These are phyloP conservation scores for Dittrichia graveolens DNA, from an alignment of 129 eudicot genomes.

Conservation along the genomic window DNA sequence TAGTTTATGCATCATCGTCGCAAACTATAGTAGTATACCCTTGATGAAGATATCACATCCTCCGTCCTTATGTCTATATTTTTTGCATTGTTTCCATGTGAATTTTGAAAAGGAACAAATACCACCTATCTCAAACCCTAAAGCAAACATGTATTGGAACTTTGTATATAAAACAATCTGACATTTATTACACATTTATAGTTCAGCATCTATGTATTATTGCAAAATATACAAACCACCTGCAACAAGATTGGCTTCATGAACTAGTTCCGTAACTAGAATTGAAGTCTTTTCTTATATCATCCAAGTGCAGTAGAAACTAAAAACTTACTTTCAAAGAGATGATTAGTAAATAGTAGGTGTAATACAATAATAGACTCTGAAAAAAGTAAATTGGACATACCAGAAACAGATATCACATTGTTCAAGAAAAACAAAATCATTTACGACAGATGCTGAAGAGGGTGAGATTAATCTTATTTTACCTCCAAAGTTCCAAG, in stretches of 20 bases:
- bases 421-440: not conserved
- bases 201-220: not conserved
- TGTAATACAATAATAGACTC: not conserved
- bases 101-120: conserved; percentile 9
- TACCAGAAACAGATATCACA: conserved; percentile 14
- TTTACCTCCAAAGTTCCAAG: conserved; percentile 92
- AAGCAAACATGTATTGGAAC: not conserved
- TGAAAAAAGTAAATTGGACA: not conserved
- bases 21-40: not conserved
- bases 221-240: not conserved
- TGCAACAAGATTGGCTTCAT: conserved; percentile 2
- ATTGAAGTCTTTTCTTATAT: not conserved
- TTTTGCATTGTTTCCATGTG: conserved; percentile 11
- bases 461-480: conserved; percentile 16
- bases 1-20: not conserved
- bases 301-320: not conserved
- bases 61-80: not conserved
- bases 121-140: conserved; percentile 1
- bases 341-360: not conserved
- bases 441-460: not conserved
- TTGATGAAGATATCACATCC: not conserved
- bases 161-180: not conserved
- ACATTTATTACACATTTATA: not conserved
- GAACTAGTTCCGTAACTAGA: not conserved
- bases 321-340: not conserved